phyloP scores from a whole-genome alignment of 805 yeast species.

The Lachancea meyersii region DNA sequence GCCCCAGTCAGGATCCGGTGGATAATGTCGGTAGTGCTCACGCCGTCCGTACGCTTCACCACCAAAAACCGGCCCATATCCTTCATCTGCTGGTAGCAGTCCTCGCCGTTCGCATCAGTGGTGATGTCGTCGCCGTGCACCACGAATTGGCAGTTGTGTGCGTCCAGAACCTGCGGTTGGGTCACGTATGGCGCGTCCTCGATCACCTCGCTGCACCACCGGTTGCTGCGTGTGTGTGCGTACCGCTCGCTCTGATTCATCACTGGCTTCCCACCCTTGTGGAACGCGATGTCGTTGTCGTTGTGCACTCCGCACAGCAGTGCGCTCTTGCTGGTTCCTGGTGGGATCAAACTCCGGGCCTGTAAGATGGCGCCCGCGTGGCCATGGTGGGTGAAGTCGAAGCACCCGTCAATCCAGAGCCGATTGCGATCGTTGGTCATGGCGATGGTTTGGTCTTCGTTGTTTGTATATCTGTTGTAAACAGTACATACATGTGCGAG shows the following conservation, averaged over 20 bases:
- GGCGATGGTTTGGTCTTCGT: neutral
- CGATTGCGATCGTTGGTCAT: slow-evolving; percentile 23
- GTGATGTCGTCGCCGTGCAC: slow-evolving; percentile 98
- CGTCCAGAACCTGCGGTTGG: slow-evolving; percentile 64
- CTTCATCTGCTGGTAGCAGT: slow-evolving; percentile 80
- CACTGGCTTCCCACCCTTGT: slow-evolving; percentile 95
- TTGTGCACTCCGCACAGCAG: slow-evolving; percentile 68
- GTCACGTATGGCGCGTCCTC: slow-evolving; percentile 91
- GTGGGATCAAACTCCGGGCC: slow-evolving; percentile 78
- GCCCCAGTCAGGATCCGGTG: slow-evolving; percentile 61
- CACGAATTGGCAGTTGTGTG: slow-evolving; percentile 75
- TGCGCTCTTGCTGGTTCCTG: slow-evolving; percentile 35
- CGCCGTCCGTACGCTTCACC: slow-evolving; percentile 92
- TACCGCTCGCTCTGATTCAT: slow-evolving; percentile 77
- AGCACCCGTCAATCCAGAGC: slow-evolving; percentile 97
- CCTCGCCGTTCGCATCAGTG: slow-evolving; percentile 91
- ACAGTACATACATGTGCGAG: neutral
- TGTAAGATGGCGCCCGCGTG: slow-evolving; percentile 97
- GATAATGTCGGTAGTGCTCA: slow-evolving; percentile 90
- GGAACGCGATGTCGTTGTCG: slow-evolving; percentile 73
- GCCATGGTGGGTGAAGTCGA: slow-evolving; percentile 96
- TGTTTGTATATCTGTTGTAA: slow-evolving; percentile 2
- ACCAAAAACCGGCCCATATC: slow-evolving; percentile 79
- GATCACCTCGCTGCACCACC: slow-evolving; percentile 75
- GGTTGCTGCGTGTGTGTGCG: slow-evolving; percentile 81